Evolutionary conservation across 2,329 filamentous ascomycete genomes (phyloP), one percentile per base, ranked within the genome.

Genomic region (Colletotrichum sp.): DNA sequence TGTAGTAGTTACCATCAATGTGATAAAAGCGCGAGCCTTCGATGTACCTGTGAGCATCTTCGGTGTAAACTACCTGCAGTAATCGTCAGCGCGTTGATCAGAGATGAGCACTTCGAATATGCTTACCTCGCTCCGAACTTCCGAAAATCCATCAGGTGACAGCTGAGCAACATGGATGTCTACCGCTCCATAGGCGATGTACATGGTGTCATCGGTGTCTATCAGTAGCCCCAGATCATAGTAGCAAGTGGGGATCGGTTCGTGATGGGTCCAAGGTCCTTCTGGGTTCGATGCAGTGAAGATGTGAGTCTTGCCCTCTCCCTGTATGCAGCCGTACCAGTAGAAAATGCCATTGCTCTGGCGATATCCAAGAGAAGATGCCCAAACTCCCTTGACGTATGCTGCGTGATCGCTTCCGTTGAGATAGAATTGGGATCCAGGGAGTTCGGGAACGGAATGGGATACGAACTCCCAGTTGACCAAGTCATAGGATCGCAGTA

Each of bases 11-110:
- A 2, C 88, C 90, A 44, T 90, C 86, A 69, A 85, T 87, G 75
- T 91, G 89, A 80, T 93, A 92, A 82, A 92, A 86, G 2, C 90
- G 86, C 0, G 85, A 83, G 6, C 89, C 90, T 78, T 92, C 90
- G 6, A 91, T 82, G 55, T 59, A 59, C 3, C 44, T 52, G 44
- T 52, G 44, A 4, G 21, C 55, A 12, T 59, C 55, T 12, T 26
- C 21, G 5, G 55, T 59, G 24, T 59, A 59, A 7, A 59, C 24
- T 1, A 59, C 24, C 24, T 59, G 15, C 55, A 30, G 24, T 2
- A 10, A 18, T 30, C 1, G 24, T 59, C 55, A 59, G 15, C 26
- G 2, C 8, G 4, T 26, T 8, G 5, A 5, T 15, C 3, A 15
- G 8, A 24, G 5, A 28, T 5, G 6, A 18, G 21, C 4, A 59